Base-by-base conservation (phyloP, 768 basidiomycete genomes). In the Mrakia gelida region DNA sequence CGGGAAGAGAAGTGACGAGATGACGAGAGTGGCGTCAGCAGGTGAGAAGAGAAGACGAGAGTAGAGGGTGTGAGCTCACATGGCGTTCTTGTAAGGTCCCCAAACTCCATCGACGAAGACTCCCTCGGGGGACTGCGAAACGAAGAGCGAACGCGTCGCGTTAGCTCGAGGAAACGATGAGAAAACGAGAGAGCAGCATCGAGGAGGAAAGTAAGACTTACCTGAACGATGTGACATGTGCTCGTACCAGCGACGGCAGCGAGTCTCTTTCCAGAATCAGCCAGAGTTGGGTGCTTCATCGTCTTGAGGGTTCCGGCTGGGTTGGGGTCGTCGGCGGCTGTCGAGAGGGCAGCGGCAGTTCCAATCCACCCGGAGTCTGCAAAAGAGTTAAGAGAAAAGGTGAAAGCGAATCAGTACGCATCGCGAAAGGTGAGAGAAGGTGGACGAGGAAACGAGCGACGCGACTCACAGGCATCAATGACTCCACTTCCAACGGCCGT, bases 181-280 rank as follows among this genome's bases (percentile, higher is more conserved):
- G 41, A 43, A 43, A 43, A 43, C 41, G 41, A 43, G 41, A 43
- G 41, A 43, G 41, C 16, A 6, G 3, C 32, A 41, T 72, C 21
- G 18, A 15, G 13, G 30, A n/a, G 32, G 23, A 41, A 52, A 38
- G 59, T 2, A 77, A 80, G 26, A 81, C 84, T 45, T 74, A 91
- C 92, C 87, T 94, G 94, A 0, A 96, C 92, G 65, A 99, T 88
- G 85, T 98, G 93, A 83, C 97, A 98, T 9, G 95, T 98, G 81
- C 92, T 94, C 8, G 96, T 99, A 13, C 97, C 97, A 38, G 97
- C 97, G 76, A 95, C 92, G 67, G 92, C 94, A 5, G 95, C 96
- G 28, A 99, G 86, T 59, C 96, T 87, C 81, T 92, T 90, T 21
- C 88, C 86, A 9, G 93, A 93, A 80, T 96, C 92, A 9, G 90